phyloP scores from a whole-genome alignment of 108 stramenopile genomes.

The Nitzschia sp. region DNA sequence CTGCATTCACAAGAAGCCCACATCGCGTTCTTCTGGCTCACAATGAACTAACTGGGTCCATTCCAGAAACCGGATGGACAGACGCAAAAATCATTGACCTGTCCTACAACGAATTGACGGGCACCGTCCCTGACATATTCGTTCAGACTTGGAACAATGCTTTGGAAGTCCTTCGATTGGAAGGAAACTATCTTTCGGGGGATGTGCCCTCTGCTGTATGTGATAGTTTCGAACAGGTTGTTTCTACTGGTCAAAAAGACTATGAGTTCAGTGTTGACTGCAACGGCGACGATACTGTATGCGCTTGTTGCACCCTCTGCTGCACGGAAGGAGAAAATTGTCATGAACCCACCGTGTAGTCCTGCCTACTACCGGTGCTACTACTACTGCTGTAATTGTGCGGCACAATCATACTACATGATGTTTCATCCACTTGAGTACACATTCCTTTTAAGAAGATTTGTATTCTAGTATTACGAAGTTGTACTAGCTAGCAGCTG shows the following conservation, averaged over 20 bases:
- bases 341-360: not conserved
- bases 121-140: not conserved
- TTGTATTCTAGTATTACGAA: too few species aligned
- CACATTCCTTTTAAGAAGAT: too few species aligned
- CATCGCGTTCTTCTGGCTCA: not conserved
- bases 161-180: conserved; percentile 5
- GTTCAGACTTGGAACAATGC: not conserved
- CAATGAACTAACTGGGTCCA: conserved; percentile 1
- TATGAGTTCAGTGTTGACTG: conserved; percentile 1
- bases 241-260: too few species aligned
- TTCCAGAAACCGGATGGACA: not conserved
- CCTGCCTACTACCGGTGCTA: too few species aligned
- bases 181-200: not conserved
- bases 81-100: not conserved
- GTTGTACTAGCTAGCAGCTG: too few species aligned
- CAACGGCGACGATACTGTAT: not conserved
- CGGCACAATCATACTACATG: too few species aligned
- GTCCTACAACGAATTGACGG: conserved; percentile 5
- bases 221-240: not conserved
- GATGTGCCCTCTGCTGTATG: not conserved
- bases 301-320: conserved; percentile 12
- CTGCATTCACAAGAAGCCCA: not conserved
- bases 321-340: not conserved
- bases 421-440: too few species aligned
- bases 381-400: too few species aligned